These are phyloP conservation scores for Sergeia podlipaevii DNA, from an alignment of 208 protist species.

Conservation along the genomic window DNA sequence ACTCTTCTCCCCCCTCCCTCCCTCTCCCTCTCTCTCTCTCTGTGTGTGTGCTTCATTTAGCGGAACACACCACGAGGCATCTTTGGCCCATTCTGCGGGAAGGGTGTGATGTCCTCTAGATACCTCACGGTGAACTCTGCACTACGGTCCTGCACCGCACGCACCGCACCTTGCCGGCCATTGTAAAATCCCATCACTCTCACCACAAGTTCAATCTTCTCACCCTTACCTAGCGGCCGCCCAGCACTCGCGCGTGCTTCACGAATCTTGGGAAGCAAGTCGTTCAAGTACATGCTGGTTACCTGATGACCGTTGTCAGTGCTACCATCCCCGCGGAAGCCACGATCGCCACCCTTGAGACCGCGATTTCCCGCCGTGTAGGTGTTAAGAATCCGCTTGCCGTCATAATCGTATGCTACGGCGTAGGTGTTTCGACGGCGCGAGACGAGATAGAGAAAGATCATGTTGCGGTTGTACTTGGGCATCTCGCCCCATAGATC, in stretches of 20 bases:
- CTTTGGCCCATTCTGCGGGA: slow-evolving; percentile 85
- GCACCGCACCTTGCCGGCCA: slow-evolving; percentile 82
- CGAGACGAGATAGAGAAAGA: slow-evolving; percentile 85
- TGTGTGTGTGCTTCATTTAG: slow-evolving; percentile 25
- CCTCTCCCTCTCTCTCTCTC: background rate
- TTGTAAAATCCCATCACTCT: slow-evolving; percentile 92
- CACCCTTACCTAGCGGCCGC: slow-evolving; percentile 39
- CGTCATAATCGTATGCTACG: slow-evolving; percentile 84
- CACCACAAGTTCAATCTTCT: slow-evolving; percentile 88
- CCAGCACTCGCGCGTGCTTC: slow-evolving; percentile 49
- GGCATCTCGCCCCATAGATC: slow-evolving; percentile 89
- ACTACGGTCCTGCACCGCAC: slow-evolving; percentile 78
- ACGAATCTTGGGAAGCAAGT: slow-evolving; percentile 73
- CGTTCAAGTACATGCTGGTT: slow-evolving; percentile 84
- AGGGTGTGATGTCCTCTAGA: slow-evolving; percentile 89
- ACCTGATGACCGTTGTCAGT: slow-evolving; percentile 88
- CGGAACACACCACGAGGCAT: slow-evolving; percentile 85
- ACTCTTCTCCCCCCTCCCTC: background rate
- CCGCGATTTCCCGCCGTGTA: slow-evolving; percentile 87
- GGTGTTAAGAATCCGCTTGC: slow-evolving; percentile 66
- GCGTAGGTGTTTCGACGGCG: slow-evolving; percentile 88
- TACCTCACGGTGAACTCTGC: slow-evolving; percentile 75
- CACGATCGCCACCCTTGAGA: slow-evolving; percentile 82
- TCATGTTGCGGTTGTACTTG: slow-evolving; percentile 80
- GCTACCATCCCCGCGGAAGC: slow-evolving; percentile 79